Base-by-base conservation (phyloP, 352 stramenopile genomes). In the Lagenidium sp. region DNA sequence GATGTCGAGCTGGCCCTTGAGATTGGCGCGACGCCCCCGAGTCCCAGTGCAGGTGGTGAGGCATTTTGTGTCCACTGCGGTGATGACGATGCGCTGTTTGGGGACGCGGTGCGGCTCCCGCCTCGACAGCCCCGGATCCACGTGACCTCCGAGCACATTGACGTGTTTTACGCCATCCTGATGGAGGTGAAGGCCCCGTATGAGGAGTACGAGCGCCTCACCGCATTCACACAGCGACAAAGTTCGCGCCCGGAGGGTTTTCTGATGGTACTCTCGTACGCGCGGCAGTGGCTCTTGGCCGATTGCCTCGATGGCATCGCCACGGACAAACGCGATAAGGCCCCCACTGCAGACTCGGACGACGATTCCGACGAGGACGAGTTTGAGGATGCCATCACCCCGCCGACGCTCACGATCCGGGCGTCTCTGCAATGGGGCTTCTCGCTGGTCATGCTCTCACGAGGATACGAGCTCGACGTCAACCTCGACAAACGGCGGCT, bases 141-240 rank as follows among this genome's bases (percentile, higher is more conserved):
- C 53, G 76, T 94, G 28, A 75, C 64, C 39, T 58, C 66, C 0
- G 64, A 86, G 22, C 82, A 92, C 44, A 82, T 94, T 34, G 82
- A 94, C 40, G 73, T 92, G 2, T 62, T 92, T 43, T 89, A 87
- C 44, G 77, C 79, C 18, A 89, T 94, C 55, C 47, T 94, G 43
- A 78, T 87, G 40, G 82, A 94, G 58, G 77, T 94, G 24, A 87
- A 85, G 47, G 75, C 82, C 11, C 82, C 82, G 22, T 94, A 90
- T 46, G 82, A 92, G 37, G 74, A 94, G 42, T 92, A 85, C 25
- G 79, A 90, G 40, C 65, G 81, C 1, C 53, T 92, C 22, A 41
- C 77, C 0, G 60, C 58, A 40, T 66, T 94, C 19, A 82, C 76
- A 18, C 74, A 85, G 53, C 70, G 75, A 30, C 72, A 91, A 45